Conservation (phyloP, 2,329 filamentous ascomycete genomes). For the Epicoccum nigrum region DNA sequence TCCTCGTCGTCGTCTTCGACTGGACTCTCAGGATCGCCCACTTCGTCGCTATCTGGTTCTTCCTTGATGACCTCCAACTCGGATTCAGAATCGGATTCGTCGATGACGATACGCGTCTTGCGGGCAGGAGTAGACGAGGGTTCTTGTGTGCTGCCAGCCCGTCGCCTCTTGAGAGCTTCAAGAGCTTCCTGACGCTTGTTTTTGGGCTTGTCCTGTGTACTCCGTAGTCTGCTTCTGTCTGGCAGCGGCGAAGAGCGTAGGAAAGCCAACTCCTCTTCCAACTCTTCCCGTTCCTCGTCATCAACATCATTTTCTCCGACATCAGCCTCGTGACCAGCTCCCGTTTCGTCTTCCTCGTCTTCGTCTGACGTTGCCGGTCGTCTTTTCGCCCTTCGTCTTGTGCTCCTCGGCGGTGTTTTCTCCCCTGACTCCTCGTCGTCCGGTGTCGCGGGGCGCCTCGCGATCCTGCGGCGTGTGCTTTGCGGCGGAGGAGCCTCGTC, state of each 20-base stretch:
- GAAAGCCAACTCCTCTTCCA: slow-evolving; percentile 55
- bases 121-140: slow-evolving; percentile 34
- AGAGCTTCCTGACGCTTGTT: slow-evolving; percentile 51
- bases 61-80: slow-evolving; percentile 43
- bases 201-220: slow-evolving; percentile 34
- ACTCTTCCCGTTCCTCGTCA: slow-evolving; percentile 45
- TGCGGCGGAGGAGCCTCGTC: slow-evolving; percentile 16
- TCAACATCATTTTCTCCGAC: slow-evolving; percentile 10
- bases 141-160: slow-evolving; percentile 41
- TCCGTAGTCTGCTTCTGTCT: slow-evolving; percentile 34
- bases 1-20: slow-evolving; percentile 34
- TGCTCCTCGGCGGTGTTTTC: slow-evolving; percentile 2
- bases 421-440: neutral
- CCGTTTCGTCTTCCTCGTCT: slow-evolving; percentile 27
- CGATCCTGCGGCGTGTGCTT: slow-evolving; percentile 13
- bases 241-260: slow-evolving; percentile 44
- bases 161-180: slow-evolving; percentile 51
- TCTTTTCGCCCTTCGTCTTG: slow-evolving; percentile 34
- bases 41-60: slow-evolving; percentile 33
- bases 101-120: slow-evolving; percentile 28
- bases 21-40: slow-evolving; percentile 24
- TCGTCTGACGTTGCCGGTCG: slow-evolving; percentile 13
- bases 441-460: slow-evolving; percentile 2
- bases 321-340: neutral
- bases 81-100: slow-evolving; percentile 34